Base-by-base conservation (phyloP, 2,329 filamentous ascomycete genomes). In the Penicillium expansum region DNA sequence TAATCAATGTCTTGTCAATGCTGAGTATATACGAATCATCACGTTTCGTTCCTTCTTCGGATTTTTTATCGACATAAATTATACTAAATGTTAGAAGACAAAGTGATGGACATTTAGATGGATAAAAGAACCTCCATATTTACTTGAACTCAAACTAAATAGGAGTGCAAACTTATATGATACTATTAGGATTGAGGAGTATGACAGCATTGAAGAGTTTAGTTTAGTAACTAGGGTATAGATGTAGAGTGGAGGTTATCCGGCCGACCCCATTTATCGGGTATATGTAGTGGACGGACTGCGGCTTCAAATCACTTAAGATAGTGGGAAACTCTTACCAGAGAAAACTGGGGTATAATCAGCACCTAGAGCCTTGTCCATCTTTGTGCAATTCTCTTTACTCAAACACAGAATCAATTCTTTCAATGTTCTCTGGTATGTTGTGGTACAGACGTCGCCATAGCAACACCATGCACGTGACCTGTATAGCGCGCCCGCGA, bases 401-500 rank as follows among this genome's bases (percentile, higher is more conserved):
- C 35, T n/a, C 3, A 13, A 27, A 6, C 5, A 4, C 11, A 33
- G 9, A 49, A 27, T 44, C 7, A 11, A 29, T 32, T 16, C 4
- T 32, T 33, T 45, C 5, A 33, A 24, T 22, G 4, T 18, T 22
- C 41, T 37, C 6, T 29, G 48, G 42, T 27, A 47, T 56, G 62
- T 66, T 66, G 42, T 64, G 42, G 30, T n/a, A 16, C 4, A 1
- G n/a, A 32, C 24, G 56, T 67, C 43, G 32, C 59, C 60, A 60
- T 66, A 38, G 57, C 56, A 65, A 67, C 48, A 7, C 0, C 0
- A 4, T n/a, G 9, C 62, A 66, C 62, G 63, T 66, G 63, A 63
- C 52, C 38, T n/a, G 1, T 10, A 37, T 45, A 51, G 59, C 60
- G 58, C 62, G 61, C 52, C 43, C 58, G 56, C 58, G 55, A 55